Base-by-base conservation (phyloP, 1,139 yeast species). In the Diutina neorugosa region DNA sequence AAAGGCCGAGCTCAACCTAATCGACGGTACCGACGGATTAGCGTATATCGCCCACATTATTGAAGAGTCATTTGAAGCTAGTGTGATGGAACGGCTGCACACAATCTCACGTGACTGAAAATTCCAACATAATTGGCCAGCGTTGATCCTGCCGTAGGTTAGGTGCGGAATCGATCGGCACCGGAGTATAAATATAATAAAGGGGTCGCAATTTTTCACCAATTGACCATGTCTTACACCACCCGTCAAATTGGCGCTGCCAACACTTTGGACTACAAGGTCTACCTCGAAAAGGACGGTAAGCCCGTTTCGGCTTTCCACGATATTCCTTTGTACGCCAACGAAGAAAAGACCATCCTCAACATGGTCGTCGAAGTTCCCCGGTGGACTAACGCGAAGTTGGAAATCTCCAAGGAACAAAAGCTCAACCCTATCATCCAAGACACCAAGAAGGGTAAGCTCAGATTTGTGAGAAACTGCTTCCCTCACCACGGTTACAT, bases 401-500 rank as follows among this genome's bases (percentile, higher is more conserved):
- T 89, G 72, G 97, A 91, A 71, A 87, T 93, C 63, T 80, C 85
- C 63, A 88, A 83, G 71, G 85, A 82, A 56, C 68, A 76, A 53
- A 73, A 78, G 53, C 80, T 85, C 63, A 93, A 93, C 73, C 98
- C 98, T 57, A 91, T 93, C 58, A 76, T 86, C 44, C 98, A 93
- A 73, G 98, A 93, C 69, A 82, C 85, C 59, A 91, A 91, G 73
- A 89, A 90, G 69, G 96, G 96, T 51, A 81, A 88, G 69, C 79
- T 89, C 61, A 76, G 94, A 69, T 86, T 83, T 63, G 94, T 91
- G 53, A 84, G 94, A 69, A 93, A 93, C 78, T 77, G 94, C 59
- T 91, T 88, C 79, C 98, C 98, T 40, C 94, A 85, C 76, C 91
- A 88, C 66, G 98, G 98, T 27, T 91, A 91, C 72, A 89, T 93